Evolutionary conservation across 441 rosid genomes (phyloP), one percentile per base, ranked within the genome.

Genomic region (Macaranga tanarius): DNA sequence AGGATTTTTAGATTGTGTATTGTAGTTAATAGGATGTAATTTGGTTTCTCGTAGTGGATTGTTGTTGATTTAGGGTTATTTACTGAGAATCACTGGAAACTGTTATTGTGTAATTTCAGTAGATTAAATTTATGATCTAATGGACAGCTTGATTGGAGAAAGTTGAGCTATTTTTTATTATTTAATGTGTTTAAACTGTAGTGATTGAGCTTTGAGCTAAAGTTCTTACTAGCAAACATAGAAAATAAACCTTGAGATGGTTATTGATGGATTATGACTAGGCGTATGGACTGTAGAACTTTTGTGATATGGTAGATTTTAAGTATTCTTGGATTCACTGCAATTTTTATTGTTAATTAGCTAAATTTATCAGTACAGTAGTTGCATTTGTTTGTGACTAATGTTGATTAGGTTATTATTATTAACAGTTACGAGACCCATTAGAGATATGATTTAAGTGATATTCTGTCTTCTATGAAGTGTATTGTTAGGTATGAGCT

Each of bases 51-150:
- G 48, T 5, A 7, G 28, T 47, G 52, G 28, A 25, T 56, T 63
- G 55, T 19, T 20, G 16, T 42, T 54, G 45, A 34, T 2, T 61
- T 22, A 34, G 38, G 45, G 10, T 34, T 17, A 61, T 31, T 16
- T 0, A 44, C 1, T 17, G n/a, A n/a, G 31, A 31, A 15, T 54
- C 50, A 3, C 40, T 28, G 47, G 15, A 12, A 22, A 19, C 19
- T 20, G 1, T 31, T 40, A 4, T 10, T 62, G 58, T 34, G 74
- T 54, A 62, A 78, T 16, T 52, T 44, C 15, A 34, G 56, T 54
- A 59, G 31, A n/a, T 71, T 58, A 55, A 66, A 31, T 58, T 67
- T 34, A 34, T 34, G 38, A 34, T 34, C 38, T 34, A 34, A 34
- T 34, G 38, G 0, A 34, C 38, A 34, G 38, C 38, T 34, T 34